Percentiles rank a stretch among this genome's conserved stretches.
Evolutionary conservation across 2,329 filamentous ascomycete genomes (phyloP).

Genomic region (Pseudogymnoascus sp.): DNA sequence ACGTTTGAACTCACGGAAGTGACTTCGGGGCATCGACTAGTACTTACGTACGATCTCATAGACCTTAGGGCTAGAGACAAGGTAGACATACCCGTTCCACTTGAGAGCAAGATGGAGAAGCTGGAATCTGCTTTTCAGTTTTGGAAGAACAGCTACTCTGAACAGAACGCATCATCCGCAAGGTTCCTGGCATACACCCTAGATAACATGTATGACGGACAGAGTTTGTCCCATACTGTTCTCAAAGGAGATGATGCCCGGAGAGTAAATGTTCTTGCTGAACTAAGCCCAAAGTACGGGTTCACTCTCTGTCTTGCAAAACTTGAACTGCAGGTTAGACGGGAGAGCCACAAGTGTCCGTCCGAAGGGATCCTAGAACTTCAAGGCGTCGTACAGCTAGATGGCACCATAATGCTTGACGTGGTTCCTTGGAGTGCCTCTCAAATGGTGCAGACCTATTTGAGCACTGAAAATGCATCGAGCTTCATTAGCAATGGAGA

Average conservation of each 20-base stretch:
- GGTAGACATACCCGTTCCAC: neutral
- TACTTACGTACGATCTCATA: constrained; percentile 46
- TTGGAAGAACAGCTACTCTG: neutral
- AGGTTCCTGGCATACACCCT: neutral
- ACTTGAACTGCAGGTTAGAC: neutral
- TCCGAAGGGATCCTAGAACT: neutral
- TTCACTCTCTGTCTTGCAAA: neutral
- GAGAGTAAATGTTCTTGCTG: neutral
- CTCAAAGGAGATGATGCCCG: neutral
- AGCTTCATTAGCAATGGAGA: neutral
- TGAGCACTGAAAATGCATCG: neutral
- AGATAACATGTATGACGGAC: neutral
- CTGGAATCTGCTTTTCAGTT: neutral
- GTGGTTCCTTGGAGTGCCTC: neutral
- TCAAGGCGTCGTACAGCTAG: neutral
- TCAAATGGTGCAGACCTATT: neutral
- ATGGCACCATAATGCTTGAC: neutral
- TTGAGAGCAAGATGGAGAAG: neutral
- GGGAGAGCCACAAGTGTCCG: neutral
- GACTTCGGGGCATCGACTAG: constrained; percentile 39
- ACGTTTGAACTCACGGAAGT: constrained; percentile 42
- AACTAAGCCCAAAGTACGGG: neutral
- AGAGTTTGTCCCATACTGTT: neutral
- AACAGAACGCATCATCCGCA: neutral
- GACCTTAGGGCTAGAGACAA: constrained; percentile 12